phyloP scores from a whole-genome alignment of 257 asterid genomes.

The Nicotiana noctiflora region DNA sequence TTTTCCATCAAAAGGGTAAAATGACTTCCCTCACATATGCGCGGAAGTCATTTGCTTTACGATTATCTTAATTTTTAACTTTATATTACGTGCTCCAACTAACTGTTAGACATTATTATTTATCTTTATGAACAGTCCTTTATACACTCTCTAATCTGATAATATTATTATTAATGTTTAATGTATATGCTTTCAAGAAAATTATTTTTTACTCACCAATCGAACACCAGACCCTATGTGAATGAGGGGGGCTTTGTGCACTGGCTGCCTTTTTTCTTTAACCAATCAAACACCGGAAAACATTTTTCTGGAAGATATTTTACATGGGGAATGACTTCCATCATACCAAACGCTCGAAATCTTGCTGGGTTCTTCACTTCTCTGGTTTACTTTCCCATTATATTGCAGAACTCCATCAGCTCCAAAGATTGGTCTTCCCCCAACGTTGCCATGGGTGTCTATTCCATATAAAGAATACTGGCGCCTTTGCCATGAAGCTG shows the following conservation, averaged over 20 bases:
- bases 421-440: slow-evolving; percentile 35
- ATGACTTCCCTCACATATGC: not conserved
- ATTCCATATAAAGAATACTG: slow-evolving; percentile 74
- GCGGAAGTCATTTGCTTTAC: not conserved
- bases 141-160: not conserved
- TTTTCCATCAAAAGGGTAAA: not conserved
- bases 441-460: slow-evolving; percentile 64
- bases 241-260: too few species aligned
- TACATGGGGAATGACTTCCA: not conserved
- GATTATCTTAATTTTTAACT: too few species aligned
- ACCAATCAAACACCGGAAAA: not conserved
- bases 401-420: slow-evolving; percentile 48
- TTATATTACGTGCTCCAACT: too few species aligned
- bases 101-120: too few species aligned
- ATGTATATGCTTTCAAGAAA: too few species aligned
- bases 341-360: not conserved
- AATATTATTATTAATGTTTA: too few species aligned
- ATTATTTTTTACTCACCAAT: not conserved
- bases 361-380: not conserved
- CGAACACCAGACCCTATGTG: not conserved
- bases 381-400: not conserved
- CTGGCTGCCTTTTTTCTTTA: too few species aligned
- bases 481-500: slow-evolving; percentile 55
- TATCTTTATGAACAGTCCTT: not conserved
- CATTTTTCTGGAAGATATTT: not conserved